phyloP scores from a whole-genome alignment of 495 filamentous ascomycete species.

The Penicillium coprophilum region DNA sequence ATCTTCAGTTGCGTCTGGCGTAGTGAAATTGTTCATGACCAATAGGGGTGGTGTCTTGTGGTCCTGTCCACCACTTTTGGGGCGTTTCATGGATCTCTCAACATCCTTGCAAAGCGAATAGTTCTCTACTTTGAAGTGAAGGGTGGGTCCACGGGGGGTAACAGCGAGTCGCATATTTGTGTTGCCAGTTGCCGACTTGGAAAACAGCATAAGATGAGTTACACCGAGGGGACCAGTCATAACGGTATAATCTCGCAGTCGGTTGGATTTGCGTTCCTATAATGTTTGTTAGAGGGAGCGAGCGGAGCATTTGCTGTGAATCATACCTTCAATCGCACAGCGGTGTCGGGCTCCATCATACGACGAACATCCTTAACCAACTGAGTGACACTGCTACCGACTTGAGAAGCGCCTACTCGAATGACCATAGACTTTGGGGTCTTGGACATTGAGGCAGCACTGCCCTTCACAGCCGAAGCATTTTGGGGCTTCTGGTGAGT shows the following conservation, averaged over 20 bases:
- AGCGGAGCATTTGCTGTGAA: not conserved
- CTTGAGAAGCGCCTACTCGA: slow-evolving; percentile 89
- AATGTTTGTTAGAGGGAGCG: slow-evolving; percentile 11
- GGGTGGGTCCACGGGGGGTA: slow-evolving; percentile 85
- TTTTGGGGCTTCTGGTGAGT: slow-evolving; percentile 75
- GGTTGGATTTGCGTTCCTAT: slow-evolving; percentile 86
- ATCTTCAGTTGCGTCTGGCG: slow-evolving; percentile 53
- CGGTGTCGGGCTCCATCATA: slow-evolving; percentile 96
- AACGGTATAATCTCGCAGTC: slow-evolving; percentile 85
- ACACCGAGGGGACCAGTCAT: slow-evolving; percentile 97
- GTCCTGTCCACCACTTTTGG: slow-evolving; percentile 77
- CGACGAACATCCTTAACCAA: slow-evolving; percentile 85
- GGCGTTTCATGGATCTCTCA: slow-evolving; percentile 73
- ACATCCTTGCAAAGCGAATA: slow-evolving; percentile 95
- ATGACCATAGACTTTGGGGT: slow-evolving; percentile 98
- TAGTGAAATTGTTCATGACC: slow-evolving; percentile 97
- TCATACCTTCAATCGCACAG: slow-evolving; percentile 68
- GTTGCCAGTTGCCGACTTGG: slow-evolving; percentile 83
- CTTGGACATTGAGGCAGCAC: slow-evolving; percentile 50
- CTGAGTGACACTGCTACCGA: slow-evolving; percentile 87
- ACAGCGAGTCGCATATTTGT: slow-evolving; percentile 88
- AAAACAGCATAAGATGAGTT: slow-evolving; percentile 92
- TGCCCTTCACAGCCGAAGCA: slow-evolving; percentile 54
- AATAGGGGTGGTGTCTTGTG: slow-evolving; percentile 80
- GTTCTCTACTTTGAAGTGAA: slow-evolving; percentile 94